Evolutionary conservation across 2,329 filamentous ascomycete genomes (phyloP), one percentile per base, ranked within the genome.

Genomic region (Amauroascus verrucosus): DNA sequence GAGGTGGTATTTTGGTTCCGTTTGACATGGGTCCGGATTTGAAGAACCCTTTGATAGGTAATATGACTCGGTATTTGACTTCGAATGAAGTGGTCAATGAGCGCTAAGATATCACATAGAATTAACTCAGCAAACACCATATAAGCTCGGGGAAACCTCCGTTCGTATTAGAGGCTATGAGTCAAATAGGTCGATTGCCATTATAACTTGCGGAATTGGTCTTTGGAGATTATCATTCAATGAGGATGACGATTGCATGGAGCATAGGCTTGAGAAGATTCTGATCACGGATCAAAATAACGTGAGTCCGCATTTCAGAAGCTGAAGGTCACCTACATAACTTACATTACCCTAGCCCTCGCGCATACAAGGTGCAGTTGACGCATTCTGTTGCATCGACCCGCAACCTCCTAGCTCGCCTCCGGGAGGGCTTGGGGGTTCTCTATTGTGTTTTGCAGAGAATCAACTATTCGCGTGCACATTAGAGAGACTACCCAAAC

Each of bases 381-480:
- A 67, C 48, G 61, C 69, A 18, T 65, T 69, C 33, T 59, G 65
- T 22, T 64, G 70, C 13, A 63, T 72, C 47, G 64, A 70, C 44
- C 32, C 60, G 38, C 57, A 55, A 6, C 24, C n/a, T n/a, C n/a
- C 56, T 11, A 50, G 57, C 28, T 50, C 61, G 13, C 54, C 60
- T 44, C 35, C 58, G 18, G 60, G 61, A 18, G 60, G 59, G 13
- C 61, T 74, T 9, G 64, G 65, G 13, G 71, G 71, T 1, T 71
- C 74, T 35, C 62, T 79, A 8, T 71, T 77, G 41, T 75, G 72
- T 37, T 70, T 77, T 46, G 70, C 72, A 16, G 72, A 74, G 24
- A 68, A 70, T 9, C 67, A 73, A 24, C 66, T 79, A 54, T 65
- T 77, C 11, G 71, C 75, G 48, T 74, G 75, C 24, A 72, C 71